These are phyloP conservation scores for Diplodia corticola DNA, from an alignment of 2,329 filamentous ascomycete species.

Conservation along the genomic window DNA sequence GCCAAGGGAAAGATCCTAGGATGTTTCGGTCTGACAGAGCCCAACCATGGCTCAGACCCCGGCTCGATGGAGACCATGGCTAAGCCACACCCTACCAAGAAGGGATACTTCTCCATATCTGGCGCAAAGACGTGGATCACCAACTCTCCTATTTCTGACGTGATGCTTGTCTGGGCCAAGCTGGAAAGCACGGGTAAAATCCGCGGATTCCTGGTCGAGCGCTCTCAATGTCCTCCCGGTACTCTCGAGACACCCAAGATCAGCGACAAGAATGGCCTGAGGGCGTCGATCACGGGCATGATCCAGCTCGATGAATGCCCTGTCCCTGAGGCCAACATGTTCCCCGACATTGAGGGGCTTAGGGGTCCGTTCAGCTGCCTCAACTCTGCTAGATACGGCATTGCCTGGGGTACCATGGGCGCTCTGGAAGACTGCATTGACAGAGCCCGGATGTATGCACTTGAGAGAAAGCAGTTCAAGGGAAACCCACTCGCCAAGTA, in stretches of 20 bases:
- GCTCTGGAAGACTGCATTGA: conserved; percentile 89
- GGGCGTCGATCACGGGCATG: conserved; percentile 95
- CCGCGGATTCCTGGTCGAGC: conserved; percentile 85
- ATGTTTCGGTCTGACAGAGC: conserved; percentile 87
- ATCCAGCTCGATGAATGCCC: conserved; percentile 92
- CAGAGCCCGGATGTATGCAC: conserved; percentile 78
- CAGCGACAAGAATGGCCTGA: conserved; percentile 92
- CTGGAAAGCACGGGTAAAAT: conserved; percentile 90
- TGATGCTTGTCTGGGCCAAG: conserved; percentile 90
- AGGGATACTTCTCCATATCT: conserved; percentile 75
- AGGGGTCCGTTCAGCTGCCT: conserved; percentile 89
- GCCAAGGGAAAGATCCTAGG: conserved; percentile 81
- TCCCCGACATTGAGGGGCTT: conserved; percentile 84
- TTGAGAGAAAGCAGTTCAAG: conserved; percentile 96
- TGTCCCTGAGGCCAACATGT: conserved; percentile 89
- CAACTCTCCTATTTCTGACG: conserved; percentile 85
- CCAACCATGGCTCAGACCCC: conserved; percentile 89
- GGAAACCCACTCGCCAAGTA: conserved; percentile 93
- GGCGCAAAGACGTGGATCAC: conserved; percentile 95
- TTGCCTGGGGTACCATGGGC: conserved; percentile 90
- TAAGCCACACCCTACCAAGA: conserved; percentile 80
- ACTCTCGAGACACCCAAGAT: conserved; percentile 89
- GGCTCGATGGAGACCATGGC: conserved; percentile 87
- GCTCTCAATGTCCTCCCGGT: conserved; percentile 79
- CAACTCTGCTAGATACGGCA: conserved; percentile 90